Evolutionary conservation across 1,284 basidiomycete genomes (phyloP), one percentile per base, ranked within the genome.

Genomic region (Ustilago vetiveriae): DNA sequence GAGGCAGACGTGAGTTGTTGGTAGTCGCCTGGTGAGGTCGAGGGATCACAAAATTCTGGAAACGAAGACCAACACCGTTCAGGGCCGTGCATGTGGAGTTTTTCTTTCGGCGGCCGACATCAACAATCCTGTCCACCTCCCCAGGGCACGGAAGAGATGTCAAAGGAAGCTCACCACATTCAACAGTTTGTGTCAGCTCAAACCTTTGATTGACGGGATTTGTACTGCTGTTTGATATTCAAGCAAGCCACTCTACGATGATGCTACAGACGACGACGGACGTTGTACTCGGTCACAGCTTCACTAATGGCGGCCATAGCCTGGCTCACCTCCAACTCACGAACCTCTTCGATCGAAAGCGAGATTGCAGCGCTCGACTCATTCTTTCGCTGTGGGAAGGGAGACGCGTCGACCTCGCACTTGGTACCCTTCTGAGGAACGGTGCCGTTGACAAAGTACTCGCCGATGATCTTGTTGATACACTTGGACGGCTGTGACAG

Each of bases 371-470:
- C 35, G 22, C 22, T 32, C 17, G 45, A 42, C 26, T 49, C 50
- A 38, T 65, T 49, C 38, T 49, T 65, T 24, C 54, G 62, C n/a
- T 48, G 49, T 6, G 64, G 57, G 52, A 69, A 69, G 17, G 50
- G 50, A 23, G 59, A 57, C 21, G 30, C 51, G 22, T 69, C 66
- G 13, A 63, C 58, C 21, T 50, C 68, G 37, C 68, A 71, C 39
- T 49, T 66, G 45, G 46, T 51, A 11, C 62, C 62, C 54, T 62
- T 66, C 6, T 60, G 30, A 3, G 73, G 70, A 10, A 75, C 62
- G 6, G 37, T 69, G 24, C 73, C 73, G 29, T 65, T 37, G 35
- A 75, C 53, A 60, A 70, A 73, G 58, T 73, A 75, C 29, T 73
- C 58, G 30, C 51, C 38, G 11, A 75, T 40, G 22, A 69, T 60